These are phyloP conservation scores for Nasturtium officinale DNA, from an alignment of 345 rosid genomes.

Conservation along the genomic window DNA sequence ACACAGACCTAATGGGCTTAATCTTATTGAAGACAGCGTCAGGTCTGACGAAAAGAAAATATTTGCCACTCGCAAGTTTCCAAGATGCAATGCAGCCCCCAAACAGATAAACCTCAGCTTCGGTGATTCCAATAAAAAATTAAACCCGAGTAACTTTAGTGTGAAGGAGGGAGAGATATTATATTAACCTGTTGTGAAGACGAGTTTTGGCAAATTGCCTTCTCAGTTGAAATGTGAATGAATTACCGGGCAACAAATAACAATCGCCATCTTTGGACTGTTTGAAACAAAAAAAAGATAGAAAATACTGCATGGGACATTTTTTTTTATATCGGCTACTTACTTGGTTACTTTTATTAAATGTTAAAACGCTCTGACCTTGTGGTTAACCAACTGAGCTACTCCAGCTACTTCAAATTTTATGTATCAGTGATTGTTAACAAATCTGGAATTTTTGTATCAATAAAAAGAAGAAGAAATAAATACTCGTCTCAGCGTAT, in stretches of 20 bases:
- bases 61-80: constrained; percentile 73
- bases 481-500: not conserved
- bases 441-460: too few species aligned
- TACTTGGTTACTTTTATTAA: too few species aligned
- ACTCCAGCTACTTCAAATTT: constrained; percentile 12
- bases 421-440: too few species aligned
- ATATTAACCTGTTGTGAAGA: constrained; percentile 55
- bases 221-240: too few species aligned
- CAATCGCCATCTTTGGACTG: too few species aligned
- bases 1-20: constrained; percentile 74
- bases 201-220: too few species aligned
- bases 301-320: too few species aligned
- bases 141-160: not conserved
- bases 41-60: constrained; percentile 88
- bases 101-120: constrained; percentile 84
- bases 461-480: not conserved
- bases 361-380: too few species aligned
- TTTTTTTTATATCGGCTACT: too few species aligned
- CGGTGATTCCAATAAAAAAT: constrained; percentile 46
- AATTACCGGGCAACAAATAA: too few species aligned
- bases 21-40: constrained; percentile 95
- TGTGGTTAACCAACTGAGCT: constrained; percentile 56
- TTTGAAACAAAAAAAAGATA: too few species aligned
- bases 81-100: constrained; percentile 94
- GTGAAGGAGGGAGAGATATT: not conserved